Base-by-base conservation (phyloP, 768 basidiomycete species). In the Pleurotus platypus region DNA sequence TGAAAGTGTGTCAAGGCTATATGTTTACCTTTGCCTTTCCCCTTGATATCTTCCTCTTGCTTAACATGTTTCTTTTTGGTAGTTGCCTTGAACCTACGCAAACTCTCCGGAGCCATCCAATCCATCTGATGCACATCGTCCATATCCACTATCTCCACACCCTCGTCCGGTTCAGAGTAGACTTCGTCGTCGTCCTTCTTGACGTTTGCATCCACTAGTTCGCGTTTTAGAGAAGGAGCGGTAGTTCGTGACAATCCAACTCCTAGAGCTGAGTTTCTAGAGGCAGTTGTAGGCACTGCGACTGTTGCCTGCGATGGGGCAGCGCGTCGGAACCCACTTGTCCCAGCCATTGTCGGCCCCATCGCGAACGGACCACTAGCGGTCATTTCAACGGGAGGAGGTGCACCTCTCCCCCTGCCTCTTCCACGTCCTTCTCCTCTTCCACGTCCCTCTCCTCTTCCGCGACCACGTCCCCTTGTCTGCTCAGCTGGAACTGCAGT, bases 291-390 rank as follows among this genome's bases (percentile, higher is more conserved):
- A 42, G 51, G 51, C 7, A 54, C 51, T n/a, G 51, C 69, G 46
- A 72, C 67, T 1, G 87, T 78, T 15, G 81, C 70, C 51, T 54
- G 58, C 87, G 82, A 62, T 82, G 82, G 15, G 86, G 76, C 70
- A 35, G 78, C 70, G 39, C 80, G 76, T 51, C 83, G 79, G 12
- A 54, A 22, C 12, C 76, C 75, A 58, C 72, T 80, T 50, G 75
- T 78, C 27, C 87, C 86, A 7, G 80, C 81, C 62, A 89, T 76
- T 20, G 88, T 78, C 35, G 91, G 91, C 18, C 91, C 91, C 84
- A 93, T 86, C 16, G 91, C 89, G 63, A 93, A 93, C 12, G 91
- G 91, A 3, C 91, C 91, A 64, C 89, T 91, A 0, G 91, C 91
- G 15, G 82, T 87, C 90, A 93, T 90, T 71, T 89, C 86, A 5